These are phyloP conservation scores for Gynostemma pentaphyllum DNA, from an alignment of 306 rosid species.

Conservation along the genomic window DNA sequence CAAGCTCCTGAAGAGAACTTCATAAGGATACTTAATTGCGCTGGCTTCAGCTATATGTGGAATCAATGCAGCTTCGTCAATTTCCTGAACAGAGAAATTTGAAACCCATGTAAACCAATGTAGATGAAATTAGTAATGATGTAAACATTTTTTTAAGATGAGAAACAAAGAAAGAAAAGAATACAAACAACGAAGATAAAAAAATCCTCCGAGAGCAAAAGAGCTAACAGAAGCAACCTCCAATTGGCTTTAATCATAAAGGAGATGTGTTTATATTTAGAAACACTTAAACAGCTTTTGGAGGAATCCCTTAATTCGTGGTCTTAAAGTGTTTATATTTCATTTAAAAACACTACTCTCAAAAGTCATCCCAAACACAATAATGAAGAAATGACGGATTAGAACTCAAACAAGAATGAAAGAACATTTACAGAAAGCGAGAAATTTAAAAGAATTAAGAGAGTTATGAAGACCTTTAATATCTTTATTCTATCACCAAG, in stretches of 20 bases:
- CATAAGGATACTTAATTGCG: constrained; percentile 70
- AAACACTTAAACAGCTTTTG: no score
- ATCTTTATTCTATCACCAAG: constrained; percentile 87
- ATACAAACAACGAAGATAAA: no score
- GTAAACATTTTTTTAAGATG: neutral
- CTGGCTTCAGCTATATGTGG: constrained; percentile 93
- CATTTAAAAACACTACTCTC: no score
- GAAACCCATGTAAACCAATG: constrained; percentile 15
- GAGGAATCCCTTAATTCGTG: no score
- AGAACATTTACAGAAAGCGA: neutral
- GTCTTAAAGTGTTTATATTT: no score
- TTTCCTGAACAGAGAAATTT: constrained; percentile 53
- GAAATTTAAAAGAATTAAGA: constrained; percentile 1
- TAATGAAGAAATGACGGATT: neutral
- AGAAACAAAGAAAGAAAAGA: no score
- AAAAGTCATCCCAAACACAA: no score
- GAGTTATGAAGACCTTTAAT: constrained; percentile 44
- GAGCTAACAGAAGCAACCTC: no score
- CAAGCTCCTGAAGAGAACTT: constrained; percentile 82
- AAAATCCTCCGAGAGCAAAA: no score
- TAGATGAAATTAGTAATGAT: neutral
- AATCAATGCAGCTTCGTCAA: constrained; percentile 82
- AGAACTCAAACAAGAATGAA: neutral
- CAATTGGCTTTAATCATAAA: no score
- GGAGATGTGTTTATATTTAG: no score